Evolutionary conservation across 306 rosid species (phyloP), one percentile per base, ranked within the genome.

Genomic region (Rosa lucieae): DNA sequence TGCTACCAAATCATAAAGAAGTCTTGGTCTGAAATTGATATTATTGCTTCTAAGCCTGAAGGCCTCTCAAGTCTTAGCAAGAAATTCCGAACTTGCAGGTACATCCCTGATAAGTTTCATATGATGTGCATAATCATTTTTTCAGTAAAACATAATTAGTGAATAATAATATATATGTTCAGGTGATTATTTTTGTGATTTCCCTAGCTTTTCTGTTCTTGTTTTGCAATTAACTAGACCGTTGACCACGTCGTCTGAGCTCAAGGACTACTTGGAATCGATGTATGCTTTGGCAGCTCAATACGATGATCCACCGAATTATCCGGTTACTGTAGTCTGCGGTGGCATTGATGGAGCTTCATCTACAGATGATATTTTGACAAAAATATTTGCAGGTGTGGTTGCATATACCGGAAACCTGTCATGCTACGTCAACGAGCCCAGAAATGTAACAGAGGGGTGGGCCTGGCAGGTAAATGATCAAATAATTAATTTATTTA

Each of bases 391-490:
- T 83, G 86, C 92, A 35, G 97, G 94, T n/a, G 56, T 92, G 23
- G 81, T 84, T 76, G 87, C 97, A 73, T 77, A 40, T 1, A 1
- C 0, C 4, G 90, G 96, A 76, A 84, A 82, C 43, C 18, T 4
- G 47, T 62, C 88, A 13, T 94, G 97, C 88, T 77, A 85, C 59
- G 46, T 87, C 51, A 89, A 86, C 61, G 43, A 5, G 51, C 92
- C 87, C 26, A 9, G 1, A 71, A 75, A 52, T 53, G 35, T 3
- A 59, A 53, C 89, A 13, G 35, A 2, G 2, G 97, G 93, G 32
- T 92, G 98, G 98, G 5, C 32, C 20, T 94, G 98, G 97, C 97
- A 92, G 98, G 98, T 92, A 85, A 74, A 14, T 40, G 58, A 3
- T 75, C 10, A 74, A 10, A 20, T 20, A 13, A 49, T 66, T 11